Evolutionary conservation across 208 protist genomes (phyloP).

Genomic region (Acanthamoeba royreba): DNA sequence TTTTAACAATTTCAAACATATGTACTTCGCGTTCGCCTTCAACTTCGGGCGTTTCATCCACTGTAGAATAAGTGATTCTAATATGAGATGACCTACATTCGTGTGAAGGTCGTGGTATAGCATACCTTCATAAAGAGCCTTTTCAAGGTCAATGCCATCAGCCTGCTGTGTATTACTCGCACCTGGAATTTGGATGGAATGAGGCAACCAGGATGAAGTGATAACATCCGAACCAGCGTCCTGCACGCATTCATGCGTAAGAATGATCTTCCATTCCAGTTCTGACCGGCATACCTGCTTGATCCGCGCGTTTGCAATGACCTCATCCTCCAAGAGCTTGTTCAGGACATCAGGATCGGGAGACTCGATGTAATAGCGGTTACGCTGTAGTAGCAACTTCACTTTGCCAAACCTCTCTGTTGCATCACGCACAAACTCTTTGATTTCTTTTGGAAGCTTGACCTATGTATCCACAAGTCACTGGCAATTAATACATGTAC

Average conservation of each 20-base stretch:
- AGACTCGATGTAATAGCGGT: constrained; percentile 81
- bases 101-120: too few species aligned
- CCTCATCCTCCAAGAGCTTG: constrained; percentile 53
- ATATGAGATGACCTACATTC: background rate
- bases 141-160: background rate
- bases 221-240: background rate
- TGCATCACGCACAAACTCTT: constrained; percentile 65
- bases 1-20: constrained; percentile 47
- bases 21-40: background rate
- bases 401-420: constrained; percentile 81
- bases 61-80: background rate
- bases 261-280: too few species aligned
- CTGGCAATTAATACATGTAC: background rate
- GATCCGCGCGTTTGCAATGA: constrained; percentile 42
- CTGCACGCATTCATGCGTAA: too few species aligned
- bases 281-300: too few species aligned
- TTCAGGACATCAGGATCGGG: constrained; percentile 62
- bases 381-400: constrained; percentile 74
- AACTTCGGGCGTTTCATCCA: background rate
- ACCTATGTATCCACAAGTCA: constrained; percentile 59
- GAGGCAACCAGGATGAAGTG: background rate
- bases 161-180: background rate
- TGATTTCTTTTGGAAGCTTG: constrained; percentile 61
- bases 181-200: background rate
- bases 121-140: background rate